Base-by-base conservation (phyloP, 1,139 yeast species). In the Diutina mesorugosa region DNA sequence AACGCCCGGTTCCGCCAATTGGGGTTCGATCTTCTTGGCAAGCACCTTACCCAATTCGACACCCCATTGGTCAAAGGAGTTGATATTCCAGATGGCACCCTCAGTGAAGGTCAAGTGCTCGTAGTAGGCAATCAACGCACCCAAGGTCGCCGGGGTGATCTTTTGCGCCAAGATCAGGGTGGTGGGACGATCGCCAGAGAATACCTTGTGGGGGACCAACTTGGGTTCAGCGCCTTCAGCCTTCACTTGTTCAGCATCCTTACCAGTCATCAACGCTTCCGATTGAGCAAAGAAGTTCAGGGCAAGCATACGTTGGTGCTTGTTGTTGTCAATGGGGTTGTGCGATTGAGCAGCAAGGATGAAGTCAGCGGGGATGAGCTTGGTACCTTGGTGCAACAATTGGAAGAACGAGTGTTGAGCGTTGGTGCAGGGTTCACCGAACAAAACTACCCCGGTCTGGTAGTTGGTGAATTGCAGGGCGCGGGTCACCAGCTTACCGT, bases 361-460 rank as follows among this genome's bases (percentile, higher is more conserved):
- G 77, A 93, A 93, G 73, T 93, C 99, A 52, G 98, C 78, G 65
- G 99, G 99, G 65, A 93, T 93, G 71, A 91, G 79, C 79, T 93
- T 93, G 64, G 99, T 90, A 70, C 99, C 99, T 78, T 93, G 99
- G 77, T 93, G 99, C 59, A 93, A 96, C 74, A 93, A 84, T 77
- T 93, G 99, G 93, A 93, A 93, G 86, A 93, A 93, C 47, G 98
- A 91, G 77, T 93, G 99, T 78, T 93, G 99, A 59, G 99, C 95
- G 73, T 93, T 93, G 62, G 99, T 93, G 60, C 97, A 95, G 68
- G 99, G 99, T 78, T 93, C 99, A 69, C 99, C 99, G 68, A 93
- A 93, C 68, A 93, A 78, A 62, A 93, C 90, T 59, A 96, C 79
- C 64, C 99, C 99, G 55, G 98, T 91, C 69, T 95, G 91, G 79